Evolutionary conservation across 495 filamentous ascomycete species (phyloP), one percentile per base, ranked within the genome.

Genomic region (Barbatosphaeria neglecta): DNA sequence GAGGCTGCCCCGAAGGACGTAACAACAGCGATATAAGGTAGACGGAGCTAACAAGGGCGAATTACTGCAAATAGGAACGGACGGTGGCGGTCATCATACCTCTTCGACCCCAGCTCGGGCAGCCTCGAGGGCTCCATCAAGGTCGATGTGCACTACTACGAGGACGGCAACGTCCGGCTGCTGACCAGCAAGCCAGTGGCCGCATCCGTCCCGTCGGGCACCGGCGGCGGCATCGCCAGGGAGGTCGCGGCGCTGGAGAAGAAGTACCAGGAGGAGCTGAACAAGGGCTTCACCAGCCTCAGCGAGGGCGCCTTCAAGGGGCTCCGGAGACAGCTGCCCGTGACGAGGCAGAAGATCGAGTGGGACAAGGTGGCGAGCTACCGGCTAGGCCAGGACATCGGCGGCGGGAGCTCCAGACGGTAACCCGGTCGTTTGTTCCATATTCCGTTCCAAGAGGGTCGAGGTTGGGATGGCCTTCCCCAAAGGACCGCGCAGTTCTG

Each of bases 321-420:
- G 11, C 69, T 99, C 57, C 77, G 93, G 54, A 77, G 93, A 62
- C 93, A 97, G 64, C 68, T 99, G 58, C 93, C 93, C 7, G 84
- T 99, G 35, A 97, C 92, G 48, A 79, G 93, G 62, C 93, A 99
- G 73, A 96, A 95, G 75, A 87, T 99, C 44, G 92, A 97, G 66
- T 99, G 93, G 93, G 92, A 99, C 65, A 97, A 95, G 72, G 87
- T 99, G 52, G 82, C 85, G n/a, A 89, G 87, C 50, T 98, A 98
- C 67, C 67, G 88, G 45, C 67, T 95, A 58, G 82, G 80, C 44
- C 81, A 85, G 63, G 82, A 83, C 50, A 82, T 86, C 55, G 74
- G 77, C n/a, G 70, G 73, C 7, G 75, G 72, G 25, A 64, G 65
- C 51, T 65, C 64, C 37, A 68, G 66, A 51, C 58, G 72, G 59